Percentiles rank a stretch among this genome's conserved stretches.
Conservation (phyloP, 768 basidiomycete genomes). For the Pleurotus salmoneostramineus region DNA sequence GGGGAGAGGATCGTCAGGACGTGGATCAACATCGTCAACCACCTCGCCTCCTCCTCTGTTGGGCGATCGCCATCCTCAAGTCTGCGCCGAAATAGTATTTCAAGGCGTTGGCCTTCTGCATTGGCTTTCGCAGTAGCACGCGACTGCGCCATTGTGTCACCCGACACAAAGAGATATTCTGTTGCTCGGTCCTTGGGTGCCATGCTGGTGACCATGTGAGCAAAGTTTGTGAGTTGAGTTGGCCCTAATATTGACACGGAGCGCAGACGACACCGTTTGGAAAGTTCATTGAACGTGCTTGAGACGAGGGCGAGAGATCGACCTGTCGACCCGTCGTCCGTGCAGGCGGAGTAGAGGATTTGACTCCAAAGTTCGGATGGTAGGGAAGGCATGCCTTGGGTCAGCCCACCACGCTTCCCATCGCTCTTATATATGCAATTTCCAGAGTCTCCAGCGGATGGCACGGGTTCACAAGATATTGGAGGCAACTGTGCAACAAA, state of each 20-base stretch:
- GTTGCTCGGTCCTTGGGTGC: neutral
- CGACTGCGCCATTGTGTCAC: neutral
- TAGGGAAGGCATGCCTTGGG: neutral
- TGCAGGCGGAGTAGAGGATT: constrained; percentile 30
- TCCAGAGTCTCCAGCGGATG: too few species aligned
- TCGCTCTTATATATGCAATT: neutral
- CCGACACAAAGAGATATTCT: constrained; percentile 1
- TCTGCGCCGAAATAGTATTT: too few species aligned
- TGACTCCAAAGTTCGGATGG: constrained; percentile 23
- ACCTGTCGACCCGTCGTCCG: constrained; percentile 29
- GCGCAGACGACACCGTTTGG: constrained; percentile 21
- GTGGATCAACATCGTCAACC: constrained; percentile 11
- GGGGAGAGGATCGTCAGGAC: neutral
- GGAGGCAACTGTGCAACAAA: too few species aligned
- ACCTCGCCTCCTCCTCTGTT: constrained; percentile 13
- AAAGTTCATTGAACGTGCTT: constrained; percentile 20
- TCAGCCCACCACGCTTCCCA: neutral
- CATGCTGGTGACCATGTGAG: constrained; percentile 14
- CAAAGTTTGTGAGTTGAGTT: constrained; percentile 20
- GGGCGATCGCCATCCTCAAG: too few species aligned
- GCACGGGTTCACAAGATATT: too few species aligned
- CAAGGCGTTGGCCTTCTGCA: too few species aligned
- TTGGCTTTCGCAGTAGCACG: too few species aligned
- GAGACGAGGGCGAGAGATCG: constrained; percentile 33
- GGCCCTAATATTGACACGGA: constrained; percentile 24